Conservation (phyloP, 2,329 filamentous ascomycete species). For the Microsporum audouinii region DNA sequence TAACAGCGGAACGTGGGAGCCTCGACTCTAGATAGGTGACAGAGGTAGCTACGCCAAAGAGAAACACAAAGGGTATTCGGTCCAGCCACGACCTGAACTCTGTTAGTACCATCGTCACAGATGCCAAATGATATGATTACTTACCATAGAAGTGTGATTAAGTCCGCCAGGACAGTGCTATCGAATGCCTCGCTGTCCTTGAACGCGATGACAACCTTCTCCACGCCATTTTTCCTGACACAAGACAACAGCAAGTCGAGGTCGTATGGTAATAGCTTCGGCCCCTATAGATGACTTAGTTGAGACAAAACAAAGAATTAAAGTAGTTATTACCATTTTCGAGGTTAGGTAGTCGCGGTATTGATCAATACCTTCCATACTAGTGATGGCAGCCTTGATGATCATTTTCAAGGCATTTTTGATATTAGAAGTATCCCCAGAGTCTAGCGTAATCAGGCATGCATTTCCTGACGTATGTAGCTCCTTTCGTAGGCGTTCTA, state of each 20-base stretch:
- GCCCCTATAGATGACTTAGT: conserved; percentile 22
- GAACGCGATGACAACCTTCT: conserved; percentile 34
- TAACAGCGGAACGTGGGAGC: conserved; percentile 42
- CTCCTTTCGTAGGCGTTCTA: conserved; percentile 28
- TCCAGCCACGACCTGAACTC: conserved; percentile 45
- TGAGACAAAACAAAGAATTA: background rate
- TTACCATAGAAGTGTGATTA: conserved; percentile 39
- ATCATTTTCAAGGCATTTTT: conserved; percentile 38
- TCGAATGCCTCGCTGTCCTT: conserved; percentile 40
- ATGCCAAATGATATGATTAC: background rate
- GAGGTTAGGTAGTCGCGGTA: conserved; percentile 31
- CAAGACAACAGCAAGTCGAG: conserved; percentile 36
- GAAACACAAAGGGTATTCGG: conserved; percentile 48
- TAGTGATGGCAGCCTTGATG: conserved; percentile 32
- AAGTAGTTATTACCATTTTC: conserved; percentile 23
- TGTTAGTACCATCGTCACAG: conserved; percentile 16
- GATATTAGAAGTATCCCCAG: conserved; percentile 35
- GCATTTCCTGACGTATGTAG: conserved; percentile 24
- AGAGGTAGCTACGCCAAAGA: conserved; percentile 53
- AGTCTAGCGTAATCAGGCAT: conserved; percentile 32
- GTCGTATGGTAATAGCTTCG: conserved; percentile 36
- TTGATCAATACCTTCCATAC: conserved; percentile 28
- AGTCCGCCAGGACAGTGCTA: conserved; percentile 32
- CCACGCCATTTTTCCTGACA: conserved; percentile 26
- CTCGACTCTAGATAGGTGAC: conserved; percentile 50